Conservation (phyloP, 352 stramenopile species). For the Globisporangium canariense region DNA sequence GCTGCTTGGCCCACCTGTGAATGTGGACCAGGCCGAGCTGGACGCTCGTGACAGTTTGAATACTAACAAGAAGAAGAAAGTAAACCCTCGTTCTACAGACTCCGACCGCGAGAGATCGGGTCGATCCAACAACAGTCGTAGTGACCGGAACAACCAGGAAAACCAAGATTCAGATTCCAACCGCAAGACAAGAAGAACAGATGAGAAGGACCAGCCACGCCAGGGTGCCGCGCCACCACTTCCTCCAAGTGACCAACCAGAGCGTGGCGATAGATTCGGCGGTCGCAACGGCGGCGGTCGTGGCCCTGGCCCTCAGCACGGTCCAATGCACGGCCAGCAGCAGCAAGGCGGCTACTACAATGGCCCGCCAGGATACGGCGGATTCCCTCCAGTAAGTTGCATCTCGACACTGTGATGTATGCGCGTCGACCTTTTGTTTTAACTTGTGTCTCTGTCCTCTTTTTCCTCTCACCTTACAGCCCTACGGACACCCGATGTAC, state of each 20-base stretch:
- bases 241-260: slow-evolving; percentile 29
- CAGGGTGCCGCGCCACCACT: slow-evolving; percentile 20
- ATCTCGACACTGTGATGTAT: not conserved
- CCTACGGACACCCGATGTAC: slow-evolving; percentile 63
- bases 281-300: slow-evolving; percentile 15
- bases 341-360: slow-evolving; percentile 45
- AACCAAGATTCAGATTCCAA: slow-evolving; percentile 23
- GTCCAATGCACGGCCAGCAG: slow-evolving; percentile 27
- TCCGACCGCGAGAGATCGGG: slow-evolving; percentile 9
- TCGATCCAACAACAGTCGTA: slow-evolving; percentile 11
- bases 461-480: slow-evolving; percentile 26
- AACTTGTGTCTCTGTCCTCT: slow-evolving; percentile 1
- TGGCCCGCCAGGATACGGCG: slow-evolving; percentile 61
- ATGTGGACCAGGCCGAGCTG: slow-evolving; percentile 73
- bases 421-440: not conserved
- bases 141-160: slow-evolving; percentile 24
- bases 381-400: slow-evolving; percentile 52
- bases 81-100: slow-evolving; percentile 17
- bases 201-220: slow-evolving; percentile 19
- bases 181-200: slow-evolving; percentile 23
- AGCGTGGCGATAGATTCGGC: slow-evolving; percentile 20
- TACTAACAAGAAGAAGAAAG: slow-evolving; percentile 61
- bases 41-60: slow-evolving; percentile 61
- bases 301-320: slow-evolving; percentile 11
- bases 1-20: slow-evolving; percentile 66